Conservation (phyloP, 2,329 filamentous ascomycete species). For the Amauroascus verrucosus region DNA sequence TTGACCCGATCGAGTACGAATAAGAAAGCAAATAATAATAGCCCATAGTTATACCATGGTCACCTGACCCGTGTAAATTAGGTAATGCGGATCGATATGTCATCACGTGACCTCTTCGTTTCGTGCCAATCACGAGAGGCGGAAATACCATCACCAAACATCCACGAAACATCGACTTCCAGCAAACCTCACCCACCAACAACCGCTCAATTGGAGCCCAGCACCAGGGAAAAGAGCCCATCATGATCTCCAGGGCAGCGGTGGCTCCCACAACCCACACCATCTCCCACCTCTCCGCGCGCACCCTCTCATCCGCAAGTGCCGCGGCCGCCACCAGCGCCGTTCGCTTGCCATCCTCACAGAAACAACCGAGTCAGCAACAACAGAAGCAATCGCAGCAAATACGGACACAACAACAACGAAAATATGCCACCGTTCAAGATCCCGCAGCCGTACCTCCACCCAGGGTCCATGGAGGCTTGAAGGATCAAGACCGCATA, state of each 20-base stretch:
- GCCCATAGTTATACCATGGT: too few relatives aligned
- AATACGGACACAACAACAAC: slow-evolving; percentile 38
- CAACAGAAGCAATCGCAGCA: slow-evolving; percentile 15
- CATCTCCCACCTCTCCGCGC: slow-evolving; percentile 33
- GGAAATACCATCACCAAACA: slow-evolving; percentile 26
- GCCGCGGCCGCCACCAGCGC: slow-evolving; percentile 23
- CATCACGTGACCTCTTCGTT: slow-evolving; percentile 22
- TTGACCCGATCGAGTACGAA: too few relatives aligned
- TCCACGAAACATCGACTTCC: slow-evolving; percentile 8
- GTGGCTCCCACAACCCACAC: slow-evolving; percentile 36
- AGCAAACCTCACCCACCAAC: slow-evolving; percentile 6
- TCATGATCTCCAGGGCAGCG: slow-evolving; percentile 37
- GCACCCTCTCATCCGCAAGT: slow-evolving; percentile 29
- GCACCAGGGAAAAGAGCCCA: slow-evolving; percentile 19
- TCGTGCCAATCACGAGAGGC: slow-evolving; percentile 34
- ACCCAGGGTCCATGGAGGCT: slow-evolving; percentile 66
- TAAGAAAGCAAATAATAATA: too few relatives aligned
- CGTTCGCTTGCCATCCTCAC: slow-evolving; percentile 22
- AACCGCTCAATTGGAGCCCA: slow-evolving; percentile 27
- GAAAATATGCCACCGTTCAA: slow-evolving; percentile 72
- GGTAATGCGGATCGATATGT: background rate
- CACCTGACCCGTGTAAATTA: too few relatives aligned
- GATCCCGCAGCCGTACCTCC: slow-evolving; percentile 52
- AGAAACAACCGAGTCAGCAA: slow-evolving; percentile 15
- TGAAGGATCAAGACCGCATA: slow-evolving; percentile 95